phyloP scores from a whole-genome alignment of 2,329 filamentous ascomycete species.

The Pyricularia pennisetigena region DNA sequence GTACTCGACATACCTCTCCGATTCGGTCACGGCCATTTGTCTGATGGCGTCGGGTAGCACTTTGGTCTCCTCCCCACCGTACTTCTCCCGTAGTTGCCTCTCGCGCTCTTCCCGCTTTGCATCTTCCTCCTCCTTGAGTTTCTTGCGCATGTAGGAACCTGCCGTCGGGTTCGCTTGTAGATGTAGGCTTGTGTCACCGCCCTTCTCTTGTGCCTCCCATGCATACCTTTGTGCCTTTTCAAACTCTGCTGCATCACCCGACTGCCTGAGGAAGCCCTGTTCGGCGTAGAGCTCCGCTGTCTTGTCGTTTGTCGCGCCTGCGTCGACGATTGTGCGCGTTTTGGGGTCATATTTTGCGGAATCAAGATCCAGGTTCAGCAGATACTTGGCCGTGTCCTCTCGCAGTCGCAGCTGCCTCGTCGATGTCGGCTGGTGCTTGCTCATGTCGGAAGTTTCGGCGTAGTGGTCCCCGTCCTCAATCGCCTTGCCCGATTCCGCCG shows the following conservation, averaged over 20 bases:
- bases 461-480: slow-evolving; percentile 62
- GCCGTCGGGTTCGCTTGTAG: slow-evolving; percentile 94
- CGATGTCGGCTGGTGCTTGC: slow-evolving; percentile 80
- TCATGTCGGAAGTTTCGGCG: slow-evolving; percentile 95
- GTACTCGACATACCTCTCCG: slow-evolving; percentile 86
- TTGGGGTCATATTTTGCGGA: slow-evolving; percentile 98
- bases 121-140: slow-evolving; percentile 65
- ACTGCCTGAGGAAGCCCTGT: slow-evolving; percentile 81
- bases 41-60: slow-evolving; percentile 48
- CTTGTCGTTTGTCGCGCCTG: slow-evolving; percentile 69
- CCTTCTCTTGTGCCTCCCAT: slow-evolving; percentile 87
- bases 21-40: slow-evolving; percentile 63
- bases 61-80: slow-evolving; percentile 54
- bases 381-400: slow-evolving; percentile 95
- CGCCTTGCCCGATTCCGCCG: slow-evolving; percentile 37
- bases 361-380: slow-evolving; percentile 89
- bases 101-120: slow-evolving; percentile 57
- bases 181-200: slow-evolving; percentile 71
- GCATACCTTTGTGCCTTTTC: slow-evolving; percentile 82
- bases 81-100: slow-evolving; percentile 68
- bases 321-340: slow-evolving; percentile 81
- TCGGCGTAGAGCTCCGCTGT: slow-evolving; percentile 80
- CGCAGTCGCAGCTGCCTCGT: slow-evolving; percentile 84
- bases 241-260: slow-evolving; percentile 88
- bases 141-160: slow-evolving; percentile 74